Base-by-base conservation (phyloP, 257 asterid species). In the Marsdenia floribunda region DNA sequence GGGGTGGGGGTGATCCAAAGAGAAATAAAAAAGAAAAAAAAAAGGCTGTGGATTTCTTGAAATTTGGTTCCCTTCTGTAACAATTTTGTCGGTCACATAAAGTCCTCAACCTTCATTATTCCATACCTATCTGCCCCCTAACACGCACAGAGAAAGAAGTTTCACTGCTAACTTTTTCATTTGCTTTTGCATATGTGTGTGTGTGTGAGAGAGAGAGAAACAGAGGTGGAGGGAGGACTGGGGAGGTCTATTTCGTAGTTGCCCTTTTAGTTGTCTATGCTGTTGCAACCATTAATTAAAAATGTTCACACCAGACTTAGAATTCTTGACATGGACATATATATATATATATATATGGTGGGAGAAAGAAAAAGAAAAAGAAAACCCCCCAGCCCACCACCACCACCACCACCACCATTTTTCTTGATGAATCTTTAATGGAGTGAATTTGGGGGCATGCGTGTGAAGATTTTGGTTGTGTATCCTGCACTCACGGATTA, bases 81-180 rank as follows among this genome's bases (percentile, higher is more conserved):
- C 75, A 77, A 70, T 81, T 60, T 77, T 77, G 70, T 49, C 21
- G n/a, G 77, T 54, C 63, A 73, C 61, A 61, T 47, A 33, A 49
- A 61, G 70, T 49, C 71, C 53, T 55, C 33, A 12, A 38, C 46
- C 58, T 69, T 44, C 74, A 40, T 11, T 54, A 63, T 54, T 70
- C 49, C 52, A 52, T n/a, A 37, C 52, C 35, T 21, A 6, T 16
- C 33, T 37, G 67, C 69, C 26, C 33, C 67, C 71, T 61, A 38
- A 29, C 42, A 61, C 68, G 35, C 64, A 58, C 3, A 21, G 12
- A 29, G 49, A 64, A 3, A 38, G 40, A 46, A 71, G 37, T 70
- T 26, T 47, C 33, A 22, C 52, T 42, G 49, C 74, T 54, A 38
- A 63, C 77, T 63, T 77, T 52, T 76, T 70, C 29, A 46, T 57